Conservation (phyloP, 805 yeast species). For the Yarrowia deformans region DNA sequence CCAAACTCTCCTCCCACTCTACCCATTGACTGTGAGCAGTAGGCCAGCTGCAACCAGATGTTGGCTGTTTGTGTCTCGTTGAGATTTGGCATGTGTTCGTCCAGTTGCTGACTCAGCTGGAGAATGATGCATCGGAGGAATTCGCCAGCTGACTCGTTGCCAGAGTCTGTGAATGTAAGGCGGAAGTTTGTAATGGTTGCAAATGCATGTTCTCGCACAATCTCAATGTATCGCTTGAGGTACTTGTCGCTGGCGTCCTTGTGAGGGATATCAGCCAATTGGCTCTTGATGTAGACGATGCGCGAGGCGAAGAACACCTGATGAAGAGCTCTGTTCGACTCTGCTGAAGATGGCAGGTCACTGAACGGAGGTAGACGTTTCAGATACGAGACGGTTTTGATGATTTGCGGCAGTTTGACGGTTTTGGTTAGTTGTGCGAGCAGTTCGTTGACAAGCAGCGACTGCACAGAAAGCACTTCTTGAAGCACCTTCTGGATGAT, state of each 20-base stretch:
- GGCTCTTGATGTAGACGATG: conserved; percentile 68
- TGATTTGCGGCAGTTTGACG: conserved; percentile 75
- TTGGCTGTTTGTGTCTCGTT: conserved; percentile 58
- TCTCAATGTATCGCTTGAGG: conserved; percentile 80
- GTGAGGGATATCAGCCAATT: conserved; percentile 52
- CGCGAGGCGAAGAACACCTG: conserved; percentile 72
- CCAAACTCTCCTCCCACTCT: conserved; percentile 76
- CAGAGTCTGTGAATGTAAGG: conserved; percentile 62
- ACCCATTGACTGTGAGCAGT: conserved; percentile 86
- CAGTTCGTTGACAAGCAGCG: conserved; percentile 73
- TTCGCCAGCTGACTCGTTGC: conserved; percentile 42
- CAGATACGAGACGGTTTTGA: conserved; percentile 79
- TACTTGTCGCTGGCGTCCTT: conserved; percentile 56
- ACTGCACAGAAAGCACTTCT: conserved; percentile 60
- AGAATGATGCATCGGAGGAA: conserved; percentile 44
- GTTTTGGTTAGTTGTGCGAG: conserved; percentile 75
- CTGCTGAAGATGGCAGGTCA: conserved; percentile 42
- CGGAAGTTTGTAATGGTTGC: conserved; percentile 72
- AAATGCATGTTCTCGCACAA: conserved; percentile 82
- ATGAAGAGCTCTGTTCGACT: conserved; percentile 53
- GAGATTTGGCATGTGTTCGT: conserved; percentile 46
- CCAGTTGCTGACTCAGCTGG: conserved; percentile 44
- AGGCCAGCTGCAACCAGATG: conserved; percentile 78
- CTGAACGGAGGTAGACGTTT: conserved; percentile 59
- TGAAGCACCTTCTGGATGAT: conserved; percentile 61